phyloP scores from a whole-genome alignment of 2,329 filamentous ascomycete genomes.

The Diaporthe citrichinensis region DNA sequence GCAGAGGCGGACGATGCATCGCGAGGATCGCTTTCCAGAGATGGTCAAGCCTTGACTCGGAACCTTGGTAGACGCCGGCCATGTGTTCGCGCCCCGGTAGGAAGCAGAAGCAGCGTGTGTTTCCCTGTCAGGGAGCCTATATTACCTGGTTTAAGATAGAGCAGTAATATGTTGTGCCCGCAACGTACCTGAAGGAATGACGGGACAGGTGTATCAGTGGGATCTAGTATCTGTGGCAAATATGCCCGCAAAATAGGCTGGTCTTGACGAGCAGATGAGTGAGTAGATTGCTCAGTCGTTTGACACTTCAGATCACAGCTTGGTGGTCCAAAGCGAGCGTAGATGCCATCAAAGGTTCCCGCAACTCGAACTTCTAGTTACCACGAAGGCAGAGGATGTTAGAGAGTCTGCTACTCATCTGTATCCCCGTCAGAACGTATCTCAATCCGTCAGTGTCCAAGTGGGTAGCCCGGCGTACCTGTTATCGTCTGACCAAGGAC shows the following conservation, averaged over 20 bases:
- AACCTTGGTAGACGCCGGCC: conserved; percentile 13
- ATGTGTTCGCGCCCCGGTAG: background rate
- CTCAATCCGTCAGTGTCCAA: background rate
- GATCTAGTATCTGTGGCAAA: too few relatives aligned
- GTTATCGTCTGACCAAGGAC: background rate
- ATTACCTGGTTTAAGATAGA: background rate
- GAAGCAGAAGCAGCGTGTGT: background rate
- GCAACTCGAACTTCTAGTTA: background rate
- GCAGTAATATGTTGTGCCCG: background rate
- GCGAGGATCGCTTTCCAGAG: background rate
- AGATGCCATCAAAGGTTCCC: background rate
- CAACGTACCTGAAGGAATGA: too few relatives aligned
- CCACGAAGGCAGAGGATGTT: background rate
- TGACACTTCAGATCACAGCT: background rate
- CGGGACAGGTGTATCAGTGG: too few relatives aligned
- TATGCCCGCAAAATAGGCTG: background rate
- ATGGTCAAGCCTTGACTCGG: conserved; percentile 12
- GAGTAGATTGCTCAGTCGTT: background rate
- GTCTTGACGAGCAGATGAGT: background rate
- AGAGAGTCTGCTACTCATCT: background rate
- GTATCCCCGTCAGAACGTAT: background rate
- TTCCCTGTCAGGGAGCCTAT: too few relatives aligned
- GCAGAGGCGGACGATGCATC: conserved; percentile 1
- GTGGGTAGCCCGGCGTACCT: too few relatives aligned
- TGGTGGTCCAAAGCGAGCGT: background rate